Evolutionary conservation across 208 protist species (phyloP), one percentile per base, ranked within the genome.

Genomic region (Spongospora subterranea): DNA sequence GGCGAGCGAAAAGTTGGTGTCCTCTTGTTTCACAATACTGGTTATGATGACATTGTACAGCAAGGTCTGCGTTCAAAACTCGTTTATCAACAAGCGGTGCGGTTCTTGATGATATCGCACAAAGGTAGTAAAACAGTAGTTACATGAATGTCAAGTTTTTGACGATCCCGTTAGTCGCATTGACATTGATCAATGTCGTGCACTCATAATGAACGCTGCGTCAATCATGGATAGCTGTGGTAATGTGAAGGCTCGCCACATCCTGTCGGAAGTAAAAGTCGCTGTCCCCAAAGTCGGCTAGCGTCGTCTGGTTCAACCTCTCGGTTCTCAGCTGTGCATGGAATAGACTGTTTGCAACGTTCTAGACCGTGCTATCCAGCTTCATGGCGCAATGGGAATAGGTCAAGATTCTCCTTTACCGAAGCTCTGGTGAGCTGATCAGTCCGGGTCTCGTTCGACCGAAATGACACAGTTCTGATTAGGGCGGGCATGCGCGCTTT

Each of bases 141-240:
- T 60, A 6, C 50, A 60, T 60, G 50, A 60, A n/a, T n/a, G n/a
- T n/a, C 50, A 60, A 6, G 6, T 60, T 60, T 29, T 60, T 60
- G 24, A 6, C 50, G 6, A 24, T 60, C 24, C 24, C 50, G 17
- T 92, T 20, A 94, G 91, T n/a, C 94, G 96, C 38, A 92, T 94
- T 0, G 94, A 96, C 71, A 95, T 97, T 24, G 95, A 96, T 40
- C 90, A 95, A 76, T 77, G 93, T 0, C 92, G 96, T 46, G 90
- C 96, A 32, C 93, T 96, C 40, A 82, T 91, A 0, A 77, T 97
- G 0, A 64, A 94, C 11, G 94, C 95, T 6, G 95, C 95, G 0
- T n/a, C 94, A 29, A 90, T 91, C 82, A 95, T 96, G 0, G 94
- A 95, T 50, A 6, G 1, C 0, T 1, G 60, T 32, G 94, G 94